Base-by-base conservation (phyloP, 331 rosid genomes). In the Quercus phellos region DNA sequence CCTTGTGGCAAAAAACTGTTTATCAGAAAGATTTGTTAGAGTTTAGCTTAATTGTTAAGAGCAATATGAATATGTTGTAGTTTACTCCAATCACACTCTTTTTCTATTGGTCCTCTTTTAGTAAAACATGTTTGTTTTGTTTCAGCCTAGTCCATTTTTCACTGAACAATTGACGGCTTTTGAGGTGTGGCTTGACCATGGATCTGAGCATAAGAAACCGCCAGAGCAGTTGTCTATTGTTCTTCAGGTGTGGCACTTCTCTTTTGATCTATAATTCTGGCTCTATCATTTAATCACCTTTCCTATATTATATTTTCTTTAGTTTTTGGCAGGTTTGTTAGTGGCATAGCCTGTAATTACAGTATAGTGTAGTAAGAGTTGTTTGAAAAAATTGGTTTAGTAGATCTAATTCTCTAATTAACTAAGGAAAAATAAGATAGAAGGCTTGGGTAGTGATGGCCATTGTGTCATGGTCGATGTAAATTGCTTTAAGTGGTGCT, bases 121-220 rank as follows among this genome's bases (percentile, higher is more conserved):
- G 54, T 59, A 6, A 4, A 19, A 30, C 72, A 17, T 79, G 71
- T 46, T 77, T 75, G 34, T 54, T 82, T 70, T 85, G 59, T 83
- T 85, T 74, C 96, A 93, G 98, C 91, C 97, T n/a, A 91, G 96
- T 85, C 91, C 99, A 51, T 93, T 95, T 88, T 95, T 95, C 88
- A 90, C 96, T 0, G 99, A 95, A 84, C 99, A 95, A 84, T 83
- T 95, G 83, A 93, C 90, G 16, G 99, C 99, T 79, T 95, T 95
- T 87, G 98, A 93, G 88, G 97, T 93, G 56, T 95, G 99, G 99
- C 98, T 95, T 32, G 98, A 91, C 83, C 99, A 95, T 84, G 99
- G 99, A 74, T 93, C 98, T 26, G 99, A 95, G 75, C 89, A 80
- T 73, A 95, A 95, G 94, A 95, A 95, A 91, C 99, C 98, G 14